Evolutionary conservation across 2,329 filamentous ascomycete genomes (phyloP).

Genomic region (Microthyrium microscopicum): DNA sequence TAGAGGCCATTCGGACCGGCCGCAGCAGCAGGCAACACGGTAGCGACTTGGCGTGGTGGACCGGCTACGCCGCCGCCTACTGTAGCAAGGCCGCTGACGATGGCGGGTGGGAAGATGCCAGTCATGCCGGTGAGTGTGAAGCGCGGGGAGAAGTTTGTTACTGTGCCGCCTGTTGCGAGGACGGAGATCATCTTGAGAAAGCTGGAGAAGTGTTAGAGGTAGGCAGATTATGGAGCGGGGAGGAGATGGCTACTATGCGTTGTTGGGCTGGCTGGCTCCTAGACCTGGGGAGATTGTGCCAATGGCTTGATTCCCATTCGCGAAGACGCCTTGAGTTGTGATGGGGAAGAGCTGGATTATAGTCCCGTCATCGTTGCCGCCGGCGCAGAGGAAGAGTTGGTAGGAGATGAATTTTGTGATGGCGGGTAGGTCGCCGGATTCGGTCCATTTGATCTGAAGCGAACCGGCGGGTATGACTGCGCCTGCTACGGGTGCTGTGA

Average conservation of each 20-base stretch:
- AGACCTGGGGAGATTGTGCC: slow-evolving; percentile 27
- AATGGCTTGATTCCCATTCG: slow-evolving; percentile 25
- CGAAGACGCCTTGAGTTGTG: slow-evolving; percentile 20
- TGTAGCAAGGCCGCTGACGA: slow-evolving; percentile 21
- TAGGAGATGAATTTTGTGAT: slow-evolving; percentile 36
- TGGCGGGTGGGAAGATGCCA: slow-evolving; percentile 33
- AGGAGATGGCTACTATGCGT: slow-evolving; percentile 36
- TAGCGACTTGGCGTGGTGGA: too few relatives aligned
- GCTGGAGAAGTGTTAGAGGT: slow-evolving; percentile 18
- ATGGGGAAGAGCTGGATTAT: slow-evolving; percentile 25
- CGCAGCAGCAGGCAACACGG: slow-evolving; percentile 13
- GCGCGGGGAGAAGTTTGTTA: slow-evolving; percentile 43
- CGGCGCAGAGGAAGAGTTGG: slow-evolving; percentile 42
- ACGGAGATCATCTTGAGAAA: slow-evolving; percentile 43
- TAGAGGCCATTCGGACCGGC: slow-evolving; percentile 18
- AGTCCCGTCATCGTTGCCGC: slow-evolving; percentile 34
- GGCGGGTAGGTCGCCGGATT: slow-evolving; percentile 33
- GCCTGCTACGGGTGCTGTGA: slow-evolving; percentile 36
- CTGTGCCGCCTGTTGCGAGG: slow-evolving; percentile 34
- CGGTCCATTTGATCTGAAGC: slow-evolving; percentile 40
- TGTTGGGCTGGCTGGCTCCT: slow-evolving; percentile 25
- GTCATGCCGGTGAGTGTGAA: slow-evolving; percentile 51
- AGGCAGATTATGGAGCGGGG: background rate
- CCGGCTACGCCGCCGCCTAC: slow-evolving; percentile 15
- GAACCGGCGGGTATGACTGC: slow-evolving; percentile 30